Evolutionary conservation across 768 basidiomycete genomes (phyloP).

Genomic region (Russula sp.): DNA sequence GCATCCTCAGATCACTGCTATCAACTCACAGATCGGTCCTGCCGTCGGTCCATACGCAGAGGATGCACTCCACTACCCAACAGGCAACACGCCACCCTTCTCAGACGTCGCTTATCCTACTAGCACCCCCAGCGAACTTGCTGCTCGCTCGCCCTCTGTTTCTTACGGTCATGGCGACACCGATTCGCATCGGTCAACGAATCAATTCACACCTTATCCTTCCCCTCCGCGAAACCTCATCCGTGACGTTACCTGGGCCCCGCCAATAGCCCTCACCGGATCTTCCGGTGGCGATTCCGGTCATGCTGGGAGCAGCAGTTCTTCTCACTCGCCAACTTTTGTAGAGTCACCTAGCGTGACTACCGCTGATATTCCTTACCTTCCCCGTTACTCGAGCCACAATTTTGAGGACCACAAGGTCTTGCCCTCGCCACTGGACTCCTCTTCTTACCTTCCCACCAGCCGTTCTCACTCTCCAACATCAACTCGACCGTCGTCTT

Average conservation of each 20-base stretch:
- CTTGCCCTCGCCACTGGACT: constrained; percentile 42
- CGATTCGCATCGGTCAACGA: constrained; percentile 39
- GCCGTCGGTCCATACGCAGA: constrained; percentile 34
- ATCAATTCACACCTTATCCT: constrained; percentile 44
- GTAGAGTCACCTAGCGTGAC: constrained; percentile 50
- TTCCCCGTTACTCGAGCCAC: constrained; percentile 34
- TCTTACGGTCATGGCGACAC: constrained; percentile 31
- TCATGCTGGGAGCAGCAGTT: constrained; percentile 35
- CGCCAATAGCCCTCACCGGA: constrained; percentile 26
- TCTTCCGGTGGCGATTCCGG: constrained; percentile 39
- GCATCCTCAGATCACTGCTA: constrained; percentile 23
- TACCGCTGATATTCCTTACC: constrained; percentile 41
- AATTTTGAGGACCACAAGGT: constrained; percentile 51
- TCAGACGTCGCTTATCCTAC: constrained; percentile 40
- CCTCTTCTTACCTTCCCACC: constrained; percentile 50
- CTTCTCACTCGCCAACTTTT: constrained; percentile 47
- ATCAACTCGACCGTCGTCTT: constrained; percentile 55
- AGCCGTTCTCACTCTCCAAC: constrained; percentile 71
- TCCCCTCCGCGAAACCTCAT: constrained; percentile 20
- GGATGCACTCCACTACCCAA: constrained; percentile 40
- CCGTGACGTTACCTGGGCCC: constrained; percentile 27
- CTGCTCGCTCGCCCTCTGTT: constrained; percentile 43
- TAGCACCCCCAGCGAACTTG: constrained; percentile 33
- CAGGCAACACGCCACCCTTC: constrained; percentile 39
- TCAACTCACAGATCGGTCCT: constrained; percentile 27